Base-by-base conservation (phyloP, 2,329 filamentous ascomycete genomes). In the Cladosporium sp. region DNA sequence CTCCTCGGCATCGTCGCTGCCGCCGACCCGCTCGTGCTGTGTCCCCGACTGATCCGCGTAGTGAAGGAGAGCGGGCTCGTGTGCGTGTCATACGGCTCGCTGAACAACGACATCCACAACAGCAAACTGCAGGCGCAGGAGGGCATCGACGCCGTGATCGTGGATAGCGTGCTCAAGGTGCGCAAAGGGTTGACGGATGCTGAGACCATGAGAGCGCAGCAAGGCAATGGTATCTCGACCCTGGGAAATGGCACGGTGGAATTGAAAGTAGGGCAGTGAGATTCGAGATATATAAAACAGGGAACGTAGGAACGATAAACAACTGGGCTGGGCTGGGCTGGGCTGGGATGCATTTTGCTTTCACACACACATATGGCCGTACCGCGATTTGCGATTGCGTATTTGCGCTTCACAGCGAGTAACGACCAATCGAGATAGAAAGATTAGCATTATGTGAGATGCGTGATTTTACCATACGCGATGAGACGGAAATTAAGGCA, bases 131-230 rank as follows among this genome's bases (percentile, higher is more conserved):
- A 99, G 88, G 92, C 96, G 11, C 91, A 92, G 64, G 92, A 97
- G 79, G 94, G 95, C 57, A 97, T 99, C 68, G 95, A 99, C 76
- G 95, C 95, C 1, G 94, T 99, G 63, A 99, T 99, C 74, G 95
- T 98, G 16, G 95, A 99, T 76, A 95, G 88, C 68, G 94, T 99
- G 3, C 85, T 98, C 33, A 92, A 92, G 49, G 97, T 99, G 71
- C 88, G 94, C 56, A 93, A 97, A 78, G 94, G 92, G 0, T 84
- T 99, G 67, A 95, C 91, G n/a, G 79, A 74, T 62, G 67, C 65
- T 8, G 72, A 71, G 56, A 58, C 66, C 5, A 67, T 67, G 44
- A 44, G 65, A 55, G 57, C 46, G 58, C 57, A 60, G 40, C 53
- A 58, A 29, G 33, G 53, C 6, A 59, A 58, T 37, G 62, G 62